Conservation (phyloP, 2,329 filamentous ascomycete species). For the Penicillium sp. region DNA sequence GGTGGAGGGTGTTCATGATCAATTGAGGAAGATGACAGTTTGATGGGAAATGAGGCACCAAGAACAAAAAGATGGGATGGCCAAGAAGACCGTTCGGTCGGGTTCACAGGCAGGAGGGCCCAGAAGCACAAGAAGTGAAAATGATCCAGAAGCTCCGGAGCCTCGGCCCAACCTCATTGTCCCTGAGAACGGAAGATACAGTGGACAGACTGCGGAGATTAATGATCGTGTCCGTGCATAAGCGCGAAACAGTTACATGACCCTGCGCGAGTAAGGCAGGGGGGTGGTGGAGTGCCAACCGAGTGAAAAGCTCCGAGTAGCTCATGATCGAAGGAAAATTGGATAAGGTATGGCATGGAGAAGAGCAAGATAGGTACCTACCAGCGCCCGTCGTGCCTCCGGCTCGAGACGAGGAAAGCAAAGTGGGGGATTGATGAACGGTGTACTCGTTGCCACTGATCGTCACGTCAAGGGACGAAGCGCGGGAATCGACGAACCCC, state of each 20-base stretch:
- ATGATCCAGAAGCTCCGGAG: conserved; percentile 9
- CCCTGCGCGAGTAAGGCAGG: conserved; percentile 8
- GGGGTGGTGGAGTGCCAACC: conserved; percentile 1
- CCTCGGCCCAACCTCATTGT: conserved; percentile 14
- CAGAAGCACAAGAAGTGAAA: conserved; percentile 9
- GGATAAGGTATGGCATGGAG: not conserved
- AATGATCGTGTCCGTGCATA: conserved; percentile 15
- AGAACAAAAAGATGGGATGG: not conserved
- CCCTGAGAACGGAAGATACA: conserved; percentile 12
- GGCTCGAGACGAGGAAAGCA: conserved; percentile 75
- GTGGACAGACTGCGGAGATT: conserved; percentile 20
- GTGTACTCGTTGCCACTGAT: conserved; percentile 71
- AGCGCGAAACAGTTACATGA: not conserved
- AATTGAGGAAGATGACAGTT: not conserved
- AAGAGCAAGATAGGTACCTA: conserved; percentile 34
- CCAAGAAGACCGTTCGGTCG: not conserved
- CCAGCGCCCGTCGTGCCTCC: conserved; percentile 75
- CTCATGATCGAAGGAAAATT: not conserved
- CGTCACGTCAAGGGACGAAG: conserved; percentile 65
- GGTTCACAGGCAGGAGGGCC: conserved; percentile 13
- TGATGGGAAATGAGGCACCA: not conserved
- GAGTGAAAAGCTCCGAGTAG: not conserved
- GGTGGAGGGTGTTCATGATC: not conserved
- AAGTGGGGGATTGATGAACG: conserved; percentile 79
- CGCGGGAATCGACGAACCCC: conserved; percentile 79